These are phyloP conservation scores for Lodderomyces oxycetoniae DNA, from an alignment of 1,139 yeast species.

Conservation along the genomic window DNA sequence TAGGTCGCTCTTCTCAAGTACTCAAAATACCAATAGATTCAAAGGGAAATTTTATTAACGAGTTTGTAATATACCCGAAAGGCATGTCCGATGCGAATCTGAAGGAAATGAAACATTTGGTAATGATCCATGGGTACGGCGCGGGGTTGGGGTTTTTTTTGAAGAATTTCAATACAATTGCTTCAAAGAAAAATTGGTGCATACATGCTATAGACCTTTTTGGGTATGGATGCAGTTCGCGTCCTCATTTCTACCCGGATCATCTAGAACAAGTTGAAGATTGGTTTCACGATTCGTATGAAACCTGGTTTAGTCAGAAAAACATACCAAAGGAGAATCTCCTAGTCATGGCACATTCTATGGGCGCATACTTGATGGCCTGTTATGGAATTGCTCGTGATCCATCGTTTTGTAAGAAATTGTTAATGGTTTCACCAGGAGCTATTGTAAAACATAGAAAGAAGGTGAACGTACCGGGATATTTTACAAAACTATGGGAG, in stretches of 20 bases:
- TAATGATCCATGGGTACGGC: slow-evolving; percentile 74
- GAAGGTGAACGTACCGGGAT: slow-evolving; percentile 49
- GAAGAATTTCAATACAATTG: slow-evolving; percentile 52
- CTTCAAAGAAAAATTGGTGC: slow-evolving; percentile 44
- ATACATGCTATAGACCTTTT: slow-evolving; percentile 68
- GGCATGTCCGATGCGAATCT: slow-evolving; percentile 24
- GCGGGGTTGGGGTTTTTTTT: slow-evolving; percentile 70
- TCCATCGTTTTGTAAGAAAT: slow-evolving; percentile 42
- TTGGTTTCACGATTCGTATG: slow-evolving; percentile 51
- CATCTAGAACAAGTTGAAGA: slow-evolving; percentile 38
- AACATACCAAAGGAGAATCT: slow-evolving; percentile 28
- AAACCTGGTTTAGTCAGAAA: slow-evolving; percentile 40
- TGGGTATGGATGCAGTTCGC: slow-evolving; percentile 74
- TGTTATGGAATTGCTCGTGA: slow-evolving; percentile 40
- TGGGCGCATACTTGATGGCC: slow-evolving; percentile 57
- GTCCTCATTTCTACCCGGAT: slow-evolving; percentile 43
- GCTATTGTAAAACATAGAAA: slow-evolving; percentile 51
- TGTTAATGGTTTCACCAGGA: slow-evolving; percentile 59
- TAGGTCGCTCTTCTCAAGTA: slow-evolving; percentile 31
- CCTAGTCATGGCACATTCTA: slow-evolving; percentile 54
- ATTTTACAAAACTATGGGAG: slow-evolving; percentile 68
- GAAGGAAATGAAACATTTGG: slow-evolving; percentile 44
- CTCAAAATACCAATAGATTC: slow-evolving; percentile 38
- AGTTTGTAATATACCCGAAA: slow-evolving; percentile 53
- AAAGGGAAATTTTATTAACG: slow-evolving; percentile 51